Percentiles rank a stretch among this genome's conserved stretches.
These are phyloP conservation scores for Hypsizygus marmoreus DNA, from an alignment of 768 basidiomycete species.

Conservation along the genomic window DNA sequence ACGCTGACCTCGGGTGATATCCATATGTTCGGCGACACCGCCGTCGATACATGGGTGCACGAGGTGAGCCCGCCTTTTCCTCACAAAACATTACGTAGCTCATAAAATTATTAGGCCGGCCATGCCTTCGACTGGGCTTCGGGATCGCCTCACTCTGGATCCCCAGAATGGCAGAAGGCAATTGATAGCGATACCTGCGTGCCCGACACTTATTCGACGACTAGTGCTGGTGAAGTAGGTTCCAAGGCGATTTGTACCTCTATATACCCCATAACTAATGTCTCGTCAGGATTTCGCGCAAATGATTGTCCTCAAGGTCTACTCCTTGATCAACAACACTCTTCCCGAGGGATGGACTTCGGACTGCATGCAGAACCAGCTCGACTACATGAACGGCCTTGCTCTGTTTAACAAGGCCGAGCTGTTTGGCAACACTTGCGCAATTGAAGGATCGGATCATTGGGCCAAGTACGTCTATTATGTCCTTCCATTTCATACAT, in stretches of 20 bases:
- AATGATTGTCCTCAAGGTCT: conserved; percentile 26
- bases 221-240: conserved; percentile 27
- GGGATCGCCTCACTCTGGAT: conserved; percentile 18
- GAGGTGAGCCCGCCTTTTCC: conserved; percentile 23
- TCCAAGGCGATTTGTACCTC: background rate
- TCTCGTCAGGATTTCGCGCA: conserved; percentile 31
- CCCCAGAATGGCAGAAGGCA: conserved; percentile 21
- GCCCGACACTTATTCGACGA: conserved; percentile 29
- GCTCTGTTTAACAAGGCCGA: conserved; percentile 22
- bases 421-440: conserved; percentile 32
- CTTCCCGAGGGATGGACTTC: conserved; percentile 25
- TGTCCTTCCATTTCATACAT: background rate
- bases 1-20: conserved; percentile 32
- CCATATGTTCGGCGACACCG: conserved; percentile 29
- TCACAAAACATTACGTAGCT: background rate
- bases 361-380: conserved; percentile 32
- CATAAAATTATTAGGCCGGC: conserved; percentile 17
- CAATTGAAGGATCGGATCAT: conserved; percentile 10
- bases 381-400: conserved; percentile 22
- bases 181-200: conserved; percentile 29
- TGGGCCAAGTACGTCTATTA: conserved; percentile 9
- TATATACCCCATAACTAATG: background rate
- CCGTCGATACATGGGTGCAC: conserved; percentile 30
- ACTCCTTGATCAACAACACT: conserved; percentile 21
- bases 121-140: conserved; percentile 34